A percentile compares a stretch with the other conserved stretches of the same genome.
Evolutionary conservation across 768 basidiomycete species (phyloP).

Genomic region (Podaxis mareebaensis): DNA sequence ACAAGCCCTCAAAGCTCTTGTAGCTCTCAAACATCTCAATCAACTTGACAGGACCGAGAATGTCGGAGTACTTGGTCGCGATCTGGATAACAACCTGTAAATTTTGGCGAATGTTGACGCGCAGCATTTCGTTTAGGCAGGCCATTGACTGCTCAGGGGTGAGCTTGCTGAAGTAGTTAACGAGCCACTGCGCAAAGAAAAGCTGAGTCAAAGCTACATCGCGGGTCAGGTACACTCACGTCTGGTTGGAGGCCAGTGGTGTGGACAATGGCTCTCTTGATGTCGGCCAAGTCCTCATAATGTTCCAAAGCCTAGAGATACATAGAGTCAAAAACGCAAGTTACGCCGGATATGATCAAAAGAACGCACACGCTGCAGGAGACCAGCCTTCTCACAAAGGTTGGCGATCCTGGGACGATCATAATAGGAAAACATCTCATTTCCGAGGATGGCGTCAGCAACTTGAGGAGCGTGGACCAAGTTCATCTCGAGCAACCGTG

Average conservation of each 20-base stretch:
- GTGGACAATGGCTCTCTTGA: constrained; percentile 97
- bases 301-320: constrained; percentile 89
- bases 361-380: constrained; percentile 80
- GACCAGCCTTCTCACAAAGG: constrained; percentile 96
- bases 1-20: constrained; percentile 97
- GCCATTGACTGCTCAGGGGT: constrained; percentile 97
- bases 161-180: constrained; percentile 94
- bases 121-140: constrained; percentile 96
- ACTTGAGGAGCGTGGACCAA: constrained; percentile 97
- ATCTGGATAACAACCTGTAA: constrained; percentile 95
- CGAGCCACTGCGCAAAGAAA: constrained; percentile 71
- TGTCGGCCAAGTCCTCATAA: constrained; percentile 97
- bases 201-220: constrained; percentile 1
- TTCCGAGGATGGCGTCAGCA: constrained; percentile 97
- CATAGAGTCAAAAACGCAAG: constrained; percentile 15
- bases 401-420: constrained; percentile 97
- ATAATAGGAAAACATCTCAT: constrained; percentile 98
- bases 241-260: constrained; percentile 82
- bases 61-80: constrained; percentile 98
- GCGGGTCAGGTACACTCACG: constrained; percentile 41
- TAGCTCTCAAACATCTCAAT: constrained; percentile 98
- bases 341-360: background rate
- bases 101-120: constrained; percentile 96
- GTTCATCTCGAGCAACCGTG: constrained; percentile 97
- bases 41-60: constrained; percentile 94